phyloP scores from a whole-genome alignment of 2,329 filamentous ascomycete species.

The Bertia moriformis region DNA sequence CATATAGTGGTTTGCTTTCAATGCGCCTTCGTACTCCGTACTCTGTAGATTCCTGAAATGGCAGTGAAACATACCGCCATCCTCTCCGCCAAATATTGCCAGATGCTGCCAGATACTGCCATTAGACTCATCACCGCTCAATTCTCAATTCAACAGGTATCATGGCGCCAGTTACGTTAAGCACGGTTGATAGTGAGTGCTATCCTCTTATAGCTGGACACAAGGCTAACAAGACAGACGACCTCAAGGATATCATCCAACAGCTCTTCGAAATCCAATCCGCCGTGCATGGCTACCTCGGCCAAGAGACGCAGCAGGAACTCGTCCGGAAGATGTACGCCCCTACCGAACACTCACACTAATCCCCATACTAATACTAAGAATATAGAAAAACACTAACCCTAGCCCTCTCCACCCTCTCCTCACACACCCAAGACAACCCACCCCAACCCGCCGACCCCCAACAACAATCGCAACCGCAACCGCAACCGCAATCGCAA shows the following conservation, averaged over 20 bases:
- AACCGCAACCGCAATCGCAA: not conserved
- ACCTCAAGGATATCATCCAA: constrained; percentile 45
- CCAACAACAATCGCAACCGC: not conserved
- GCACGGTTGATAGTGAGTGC: constrained; percentile 16
- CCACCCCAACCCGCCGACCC: too few species aligned
- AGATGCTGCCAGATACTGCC: too few species aligned
- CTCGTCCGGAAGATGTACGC: constrained; percentile 40
- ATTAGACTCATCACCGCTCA: not conserved
- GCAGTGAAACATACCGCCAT: too few species aligned
- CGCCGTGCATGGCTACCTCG: constrained; percentile 41
- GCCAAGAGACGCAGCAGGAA: constrained; percentile 35
- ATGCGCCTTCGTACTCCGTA: too few species aligned
- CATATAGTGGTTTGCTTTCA: too few species aligned
- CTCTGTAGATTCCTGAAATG: too few species aligned
- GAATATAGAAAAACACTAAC: constrained; percentile 29
- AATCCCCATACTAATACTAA: constrained; percentile 2
- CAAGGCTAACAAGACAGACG: constrained; percentile 16
- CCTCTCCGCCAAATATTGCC: too few species aligned
- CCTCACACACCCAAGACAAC: constrained; percentile 21
- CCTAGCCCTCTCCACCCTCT: constrained; percentile 34
- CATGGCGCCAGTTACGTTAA: constrained; percentile 19
- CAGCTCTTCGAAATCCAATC: constrained; percentile 47
- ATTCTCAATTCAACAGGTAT: not conserved
- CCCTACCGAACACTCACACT: constrained; percentile 3
- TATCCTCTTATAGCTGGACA: not conserved